Evolutionary conservation across 768 basidiomycete species (phyloP), one percentile per base, ranked within the genome.

Genomic region (Trametes cubensis): DNA sequence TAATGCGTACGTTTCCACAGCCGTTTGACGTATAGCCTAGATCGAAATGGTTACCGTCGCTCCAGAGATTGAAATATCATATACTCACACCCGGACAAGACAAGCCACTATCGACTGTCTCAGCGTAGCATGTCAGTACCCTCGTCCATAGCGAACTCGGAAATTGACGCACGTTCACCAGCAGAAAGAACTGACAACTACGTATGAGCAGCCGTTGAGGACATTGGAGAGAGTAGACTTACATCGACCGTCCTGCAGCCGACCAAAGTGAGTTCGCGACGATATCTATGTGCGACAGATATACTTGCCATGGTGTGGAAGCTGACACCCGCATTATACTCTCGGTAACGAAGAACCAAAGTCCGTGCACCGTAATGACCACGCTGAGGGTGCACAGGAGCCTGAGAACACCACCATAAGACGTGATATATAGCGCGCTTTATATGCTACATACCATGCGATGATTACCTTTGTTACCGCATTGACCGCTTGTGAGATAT

Each of bases 1-100:
- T 34, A 34, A 10, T 6, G 34, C 56, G 23, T 14, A 58, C 56
- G 56, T n/a, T 48, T 47, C 17, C 21, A 38, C 26, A 58, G 45
- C 0, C 56, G 46, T 8, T 49, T 26, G 5, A 58, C 46, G 39
- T 58, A 58, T 26, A 58, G 56, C 10, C 56, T 58, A 25, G 8
- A 46, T 18, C 17, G 2, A 5, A 30, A 34, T 3, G 4, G 21
- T 47, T 20, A 58, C 17, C 20, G 15, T 40, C 25, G 17, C 14
- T 1, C 47, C 1, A 2, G 2, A 23, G 20, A 4, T 10, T 13
- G 1, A 23, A 30, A 4, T 4, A 2, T 14, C 17, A 3, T 1
- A 6, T 1, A 49, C 56, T 41, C 0, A 58, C 56, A 49, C 5
- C 11, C 56, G 34, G 14, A 49, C 47, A 2, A 58, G 15, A 3